Evolutionary conservation across 169 alveolate genomes (phyloP).

Genomic region (Neospora caninum): DNA sequence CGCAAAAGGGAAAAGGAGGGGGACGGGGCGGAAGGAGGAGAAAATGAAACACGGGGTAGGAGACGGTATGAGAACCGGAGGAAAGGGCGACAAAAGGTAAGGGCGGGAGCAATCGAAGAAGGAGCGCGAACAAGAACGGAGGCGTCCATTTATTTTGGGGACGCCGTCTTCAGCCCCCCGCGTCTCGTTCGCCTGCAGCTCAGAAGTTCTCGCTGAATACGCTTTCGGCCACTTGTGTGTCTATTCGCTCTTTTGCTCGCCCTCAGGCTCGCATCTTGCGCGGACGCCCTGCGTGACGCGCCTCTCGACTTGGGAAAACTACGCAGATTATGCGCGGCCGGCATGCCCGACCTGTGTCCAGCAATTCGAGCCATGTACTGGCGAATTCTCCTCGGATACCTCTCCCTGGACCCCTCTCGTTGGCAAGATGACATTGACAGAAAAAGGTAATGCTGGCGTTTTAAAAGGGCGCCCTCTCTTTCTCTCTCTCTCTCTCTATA

Average conservation of each 20-base stretch:
- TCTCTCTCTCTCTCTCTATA: background rate
- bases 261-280: conserved; percentile 55
- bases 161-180: too few relatives aligned
- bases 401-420: conserved; percentile 47
- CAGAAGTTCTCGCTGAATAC: too few relatives aligned
- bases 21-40: too few relatives aligned
- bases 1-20: too few relatives aligned
- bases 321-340: conserved; percentile 45
- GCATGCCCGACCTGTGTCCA: conserved; percentile 68
- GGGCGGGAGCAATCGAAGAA: too few relatives aligned
- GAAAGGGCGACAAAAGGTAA: too few relatives aligned
- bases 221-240: background rate
- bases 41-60: too few relatives aligned
- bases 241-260: background rate
- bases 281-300: conserved; percentile 40
- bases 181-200: too few relatives aligned
- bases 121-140: too few relatives aligned
- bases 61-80: too few relatives aligned
- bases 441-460: background rate
- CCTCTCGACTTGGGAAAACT: conserved; percentile 36
- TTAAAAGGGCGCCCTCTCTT: too few relatives aligned
- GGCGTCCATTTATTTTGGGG: too few relatives aligned
- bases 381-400: conserved; percentile 55
- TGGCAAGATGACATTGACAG: conserved; percentile 26
- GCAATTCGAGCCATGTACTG: conserved; percentile 68